Evolutionary conservation across 2,329 filamentous ascomycete genomes (phyloP).

Genomic region (Alternaria sp.): DNA sequence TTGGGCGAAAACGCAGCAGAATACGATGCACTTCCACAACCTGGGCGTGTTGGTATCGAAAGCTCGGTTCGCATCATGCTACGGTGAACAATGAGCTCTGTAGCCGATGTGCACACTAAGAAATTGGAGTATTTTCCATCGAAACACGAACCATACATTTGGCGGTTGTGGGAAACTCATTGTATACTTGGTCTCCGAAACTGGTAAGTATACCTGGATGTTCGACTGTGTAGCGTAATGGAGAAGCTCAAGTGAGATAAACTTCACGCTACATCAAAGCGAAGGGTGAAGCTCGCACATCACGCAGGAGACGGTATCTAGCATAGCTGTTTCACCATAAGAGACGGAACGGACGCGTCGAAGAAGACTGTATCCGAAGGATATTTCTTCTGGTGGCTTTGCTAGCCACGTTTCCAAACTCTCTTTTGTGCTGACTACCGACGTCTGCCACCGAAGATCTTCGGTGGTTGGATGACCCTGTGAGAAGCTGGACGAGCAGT

Average conservation of each 20-base stretch:
- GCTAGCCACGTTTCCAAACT: constrained; percentile 5
- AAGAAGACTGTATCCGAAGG: background rate
- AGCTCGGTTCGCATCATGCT: background rate
- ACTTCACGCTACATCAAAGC: background rate
- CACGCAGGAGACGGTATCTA: constrained; percentile 4
- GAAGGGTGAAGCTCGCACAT: background rate
- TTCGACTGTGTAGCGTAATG: background rate
- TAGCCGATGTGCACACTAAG: background rate
- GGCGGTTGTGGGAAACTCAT: background rate
- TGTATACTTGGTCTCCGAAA: background rate
- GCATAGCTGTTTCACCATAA: background rate
- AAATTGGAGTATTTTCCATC: background rate
- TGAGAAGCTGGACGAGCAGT: background rate
- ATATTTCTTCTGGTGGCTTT: background rate
- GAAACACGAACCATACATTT: background rate
- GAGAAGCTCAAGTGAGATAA: background rate
- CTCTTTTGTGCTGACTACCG: background rate
- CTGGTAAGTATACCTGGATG: background rate
- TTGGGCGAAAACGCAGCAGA: background rate
- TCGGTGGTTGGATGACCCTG: constrained; percentile 15
- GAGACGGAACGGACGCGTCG: background rate
- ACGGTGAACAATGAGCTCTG: background rate
- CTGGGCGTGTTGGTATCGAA: background rate
- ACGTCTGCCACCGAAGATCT: constrained; percentile 14
- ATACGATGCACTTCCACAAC: background rate